Conservation (phyloP, 345 rosid genomes). For the Rhizophora apiculata region DNA sequence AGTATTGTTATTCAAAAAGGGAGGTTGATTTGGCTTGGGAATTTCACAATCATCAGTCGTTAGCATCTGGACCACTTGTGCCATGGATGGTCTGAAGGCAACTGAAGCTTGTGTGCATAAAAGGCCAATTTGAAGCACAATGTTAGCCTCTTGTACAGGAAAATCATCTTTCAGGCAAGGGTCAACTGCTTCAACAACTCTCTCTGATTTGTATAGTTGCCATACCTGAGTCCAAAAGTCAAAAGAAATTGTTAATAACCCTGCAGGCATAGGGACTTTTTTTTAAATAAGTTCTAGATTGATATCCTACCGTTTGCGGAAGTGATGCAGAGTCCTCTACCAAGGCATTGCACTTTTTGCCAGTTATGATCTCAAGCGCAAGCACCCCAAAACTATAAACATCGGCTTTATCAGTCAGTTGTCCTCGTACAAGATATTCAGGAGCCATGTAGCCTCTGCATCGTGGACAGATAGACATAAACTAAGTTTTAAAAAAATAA, state of each 20-base stretch:
- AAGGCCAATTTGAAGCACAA: conserved; percentile 49
- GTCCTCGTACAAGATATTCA: conserved; percentile 47
- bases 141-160: conserved; percentile 22
- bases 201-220: conserved; percentile 39
- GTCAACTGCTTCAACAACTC: conserved; percentile 36
- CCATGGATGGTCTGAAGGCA: conserved; percentile 48
- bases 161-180: conserved; percentile 25
- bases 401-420: conserved; percentile 52
- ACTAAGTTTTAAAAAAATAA: not conserved
- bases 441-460: conserved; percentile 66
- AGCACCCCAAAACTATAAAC: conserved; percentile 52
- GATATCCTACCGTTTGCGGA: conserved; percentile 34
- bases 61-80: conserved; percentile 37
- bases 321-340: conserved; percentile 36
- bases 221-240: conserved; percentile 38
- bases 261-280: too few relatives aligned
- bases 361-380: conserved; percentile 42
- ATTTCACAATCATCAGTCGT: conserved; percentile 19
- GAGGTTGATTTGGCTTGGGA: conserved; percentile 48
- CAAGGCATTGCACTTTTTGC: conserved; percentile 37
- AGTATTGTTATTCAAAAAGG: conserved; percentile 31
- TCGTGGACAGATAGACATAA: not conserved
- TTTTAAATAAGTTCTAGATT: too few relatives aligned
- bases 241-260: not conserved
- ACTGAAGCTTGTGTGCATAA: conserved; percentile 48